Base-by-base conservation (phyloP, 495 filamentous ascomycete genomes). In the Talaromyces nanjingensis region DNA sequence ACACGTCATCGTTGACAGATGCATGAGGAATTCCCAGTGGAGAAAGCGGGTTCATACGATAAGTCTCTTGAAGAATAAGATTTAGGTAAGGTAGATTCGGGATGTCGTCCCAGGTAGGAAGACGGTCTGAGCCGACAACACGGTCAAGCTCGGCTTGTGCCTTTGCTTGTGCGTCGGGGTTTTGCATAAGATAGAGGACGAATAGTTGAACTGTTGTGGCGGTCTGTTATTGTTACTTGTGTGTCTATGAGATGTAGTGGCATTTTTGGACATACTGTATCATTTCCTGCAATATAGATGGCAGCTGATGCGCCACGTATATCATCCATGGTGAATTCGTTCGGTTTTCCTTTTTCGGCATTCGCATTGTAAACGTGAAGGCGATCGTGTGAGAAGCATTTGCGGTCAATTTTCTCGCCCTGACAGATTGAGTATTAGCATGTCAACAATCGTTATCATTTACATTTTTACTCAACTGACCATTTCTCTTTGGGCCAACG, bases 11-110 rank as follows among this genome's bases (percentile, higher is more conserved):
- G 6, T 74, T 67, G 4, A 76, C 64, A 18, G 78, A 74, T 1
- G 77, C 75, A 68, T 89, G 85, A 0, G 84, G 84, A 34, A 88
- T 73, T 12, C 70, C 75, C 22, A 74, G 69, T 1, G 80, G 73
- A 0, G 64, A 60, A 4, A 75, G 64, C 0, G 75, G 75, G 5
- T 69, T 68, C 75, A 74, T 78, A 58, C 77, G 74, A 16, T 69
- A 69, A 9, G 69, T 63, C 54, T 80, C 77, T 60, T 70, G 69
- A 31, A 79, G 67, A 8, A 75, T 62, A 20, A 63, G 67, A 22
- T 73, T 65, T 12, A 78, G 65, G 39, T 79, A 80, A 1, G 65
- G 70, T 9, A 79, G 54, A 1, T 68, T 45, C 0, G 39, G 25
- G 7, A 42, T 22, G 39, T 76, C 73, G 5, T 42, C 18, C 4